phyloP scores from a whole-genome alignment of 2,329 filamentous ascomycete genomes.

The Trichoderma arundinaceum region DNA sequence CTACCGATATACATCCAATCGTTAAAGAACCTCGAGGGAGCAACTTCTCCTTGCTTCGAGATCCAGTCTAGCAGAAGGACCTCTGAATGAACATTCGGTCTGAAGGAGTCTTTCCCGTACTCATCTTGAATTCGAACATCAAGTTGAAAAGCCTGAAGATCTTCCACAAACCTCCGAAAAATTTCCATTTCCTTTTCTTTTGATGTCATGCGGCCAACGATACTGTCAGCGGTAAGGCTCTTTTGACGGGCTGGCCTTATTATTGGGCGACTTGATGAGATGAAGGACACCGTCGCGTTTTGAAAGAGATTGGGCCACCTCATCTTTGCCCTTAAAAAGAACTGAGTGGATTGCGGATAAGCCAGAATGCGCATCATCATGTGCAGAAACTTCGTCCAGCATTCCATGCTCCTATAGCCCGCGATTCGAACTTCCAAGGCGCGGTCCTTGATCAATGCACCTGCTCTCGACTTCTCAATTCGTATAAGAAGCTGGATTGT shows the following conservation, averaged over 20 bases:
- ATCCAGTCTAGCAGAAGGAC: conserved; percentile 21
- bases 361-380: conserved; percentile 9
- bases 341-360: background rate
- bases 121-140: background rate
- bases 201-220: background rate
- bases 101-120: background rate
- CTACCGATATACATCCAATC: conserved; percentile 3
- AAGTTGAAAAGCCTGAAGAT: background rate
- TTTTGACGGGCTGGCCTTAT: background rate
- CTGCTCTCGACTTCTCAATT: background rate
- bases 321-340: background rate
- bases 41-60: background rate
- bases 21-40: background rate
- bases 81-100: background rate
- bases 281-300: background rate
- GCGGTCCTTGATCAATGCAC: background rate
- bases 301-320: conserved; percentile 1
- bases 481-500: background rate
- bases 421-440: background rate
- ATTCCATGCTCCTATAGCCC: conserved; percentile 3
- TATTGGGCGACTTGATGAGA: background rate
- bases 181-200: background rate
- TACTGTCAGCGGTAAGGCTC: background rate
- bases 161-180: background rate
- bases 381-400: conserved; percentile 7